Conservation (phyloP, 768 basidiomycete genomes). For the Boletus sensibilis region DNA sequence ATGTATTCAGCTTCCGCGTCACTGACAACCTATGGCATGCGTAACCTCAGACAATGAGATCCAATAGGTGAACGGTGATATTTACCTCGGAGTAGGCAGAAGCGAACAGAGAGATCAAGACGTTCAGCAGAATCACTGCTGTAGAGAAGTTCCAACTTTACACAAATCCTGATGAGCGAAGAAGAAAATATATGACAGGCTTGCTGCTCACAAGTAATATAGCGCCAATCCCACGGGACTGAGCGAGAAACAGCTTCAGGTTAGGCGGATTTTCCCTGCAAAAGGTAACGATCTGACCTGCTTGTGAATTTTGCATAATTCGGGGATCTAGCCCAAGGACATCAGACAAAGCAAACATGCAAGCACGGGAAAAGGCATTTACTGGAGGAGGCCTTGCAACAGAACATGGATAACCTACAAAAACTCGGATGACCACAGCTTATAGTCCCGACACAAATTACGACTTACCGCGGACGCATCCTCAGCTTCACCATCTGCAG, state of each 20-base stretch:
- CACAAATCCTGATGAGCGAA: neutral
- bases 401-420: constrained; percentile 65
- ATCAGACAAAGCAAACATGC: neutral
- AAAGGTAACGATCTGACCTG: constrained; percentile 37
- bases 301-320: constrained; percentile 57
- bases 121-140: constrained; percentile 83
- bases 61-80: neutral
- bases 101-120: constrained; percentile 93
- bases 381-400: constrained; percentile 83
- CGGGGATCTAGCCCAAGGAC: constrained; percentile 48
- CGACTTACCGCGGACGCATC: constrained; percentile 45
- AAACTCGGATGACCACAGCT: neutral
- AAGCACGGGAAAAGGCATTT: constrained; percentile 2
- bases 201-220: constrained; percentile 70
- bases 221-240: constrained; percentile 62
- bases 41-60: neutral
- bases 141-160: constrained; percentile 80
- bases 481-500: constrained; percentile 77
- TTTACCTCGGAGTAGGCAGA: constrained; percentile 86
- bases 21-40: constrained; percentile 59
- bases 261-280: neutral
- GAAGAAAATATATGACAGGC: neutral
- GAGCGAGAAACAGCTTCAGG: neutral
- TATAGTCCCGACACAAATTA: neutral
- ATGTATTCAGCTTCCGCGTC: constrained; percentile 91